A percentile compares a stretch with the other conserved stretches of the same genome.
phyloP scores from a whole-genome alignment of 345 rosid species.

The Excoecaria agallocha region DNA sequence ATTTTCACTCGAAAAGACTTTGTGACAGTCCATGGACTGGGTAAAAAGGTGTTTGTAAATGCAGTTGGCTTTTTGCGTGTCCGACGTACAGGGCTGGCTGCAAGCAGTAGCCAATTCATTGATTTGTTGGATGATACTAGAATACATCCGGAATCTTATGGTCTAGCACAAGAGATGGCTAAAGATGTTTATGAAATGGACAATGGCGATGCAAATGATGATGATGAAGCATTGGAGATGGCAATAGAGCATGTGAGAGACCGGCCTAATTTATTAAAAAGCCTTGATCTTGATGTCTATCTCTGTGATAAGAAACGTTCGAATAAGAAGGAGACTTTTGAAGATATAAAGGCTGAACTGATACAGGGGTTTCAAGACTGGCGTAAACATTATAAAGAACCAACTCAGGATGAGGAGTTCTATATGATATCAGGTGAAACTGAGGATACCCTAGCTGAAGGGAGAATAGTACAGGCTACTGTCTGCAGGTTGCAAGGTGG shows the following conservation, averaged over 20 bases:
- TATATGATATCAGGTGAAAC: slow-evolving; percentile 95
- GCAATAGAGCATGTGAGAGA: slow-evolving; percentile 96
- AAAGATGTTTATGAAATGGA: slow-evolving; percentile 73
- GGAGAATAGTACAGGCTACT: slow-evolving; percentile 87
- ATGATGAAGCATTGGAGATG: slow-evolving; percentile 93
- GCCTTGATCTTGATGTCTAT: slow-evolving; percentile 53
- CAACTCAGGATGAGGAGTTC: slow-evolving; percentile 87
- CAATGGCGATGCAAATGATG: slow-evolving; percentile 77
- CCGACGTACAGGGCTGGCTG: slow-evolving; percentile 91
- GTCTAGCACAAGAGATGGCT: slow-evolving; percentile 88
- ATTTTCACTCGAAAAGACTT: slow-evolving; percentile 87
- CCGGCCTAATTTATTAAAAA: slow-evolving; percentile 64
- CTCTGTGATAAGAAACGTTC: slow-evolving; percentile 50
- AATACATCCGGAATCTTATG: slow-evolving; percentile 95
- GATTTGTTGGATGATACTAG: slow-evolving; percentile 97
- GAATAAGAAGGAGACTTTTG: slow-evolving; percentile 70
- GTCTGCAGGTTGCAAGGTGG: slow-evolving; percentile 75
- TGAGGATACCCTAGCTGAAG: slow-evolving; percentile 86
- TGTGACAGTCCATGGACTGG: slow-evolving; percentile 66
- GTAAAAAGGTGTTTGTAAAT: slow-evolving; percentile 90
- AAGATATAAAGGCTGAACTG: slow-evolving; percentile 69
- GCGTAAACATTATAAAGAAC: slow-evolving; percentile 76
- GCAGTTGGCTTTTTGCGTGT: slow-evolving; percentile 91
- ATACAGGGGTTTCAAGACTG: slow-evolving; percentile 92
- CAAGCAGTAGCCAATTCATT: slow-evolving; percentile 87